Percentiles rank a stretch among this genome's conserved stretches.
Evolutionary conservation across 805 yeast genomes (phyloP).

Genomic region (Yarrowia osloensis): DNA sequence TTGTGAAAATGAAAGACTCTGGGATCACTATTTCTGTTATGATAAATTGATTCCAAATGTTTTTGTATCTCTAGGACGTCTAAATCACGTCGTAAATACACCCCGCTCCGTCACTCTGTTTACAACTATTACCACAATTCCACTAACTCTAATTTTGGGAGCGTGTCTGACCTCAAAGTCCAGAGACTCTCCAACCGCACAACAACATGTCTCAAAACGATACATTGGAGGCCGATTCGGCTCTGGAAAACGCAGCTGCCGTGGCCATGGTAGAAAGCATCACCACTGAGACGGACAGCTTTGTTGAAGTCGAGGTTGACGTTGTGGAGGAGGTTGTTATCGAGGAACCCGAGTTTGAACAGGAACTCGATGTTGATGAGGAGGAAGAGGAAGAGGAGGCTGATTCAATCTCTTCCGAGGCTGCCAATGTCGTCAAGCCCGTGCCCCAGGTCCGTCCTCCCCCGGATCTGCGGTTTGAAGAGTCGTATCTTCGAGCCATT

Average conservation of each 20-base stretch:
- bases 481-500: conserved; percentile 39
- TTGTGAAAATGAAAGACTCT: background rate
- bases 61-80: background rate
- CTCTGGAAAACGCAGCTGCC: background rate
- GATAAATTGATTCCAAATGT: background rate
- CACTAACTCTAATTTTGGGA: background rate
- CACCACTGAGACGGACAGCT: background rate
- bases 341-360: background rate
- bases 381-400: background rate
- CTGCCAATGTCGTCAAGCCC: background rate
- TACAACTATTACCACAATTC: background rate
- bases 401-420: background rate
- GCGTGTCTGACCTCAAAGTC: too few species aligned
- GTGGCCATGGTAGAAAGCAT: background rate
- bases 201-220: conserved; percentile 2
- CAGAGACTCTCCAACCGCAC: background rate
- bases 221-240: background rate
- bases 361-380: background rate
- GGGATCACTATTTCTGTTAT: background rate
- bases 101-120: background rate
- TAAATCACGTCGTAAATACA: background rate
- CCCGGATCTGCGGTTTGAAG: conserved; percentile 42
- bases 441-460: background rate
- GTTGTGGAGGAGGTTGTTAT: background rate
- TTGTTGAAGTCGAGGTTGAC: background rate